These are phyloP conservation scores for bread wheat (Triticum aestivum) DNA, from an alignment of 176 grass and related monocot species.

Conservation along the genomic window IWGSC_CS_RefSeq_v2.1 NC_057794.1:52505101-52505600, in stretches of 20 bases:
- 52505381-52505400: conserved; percentile 55
- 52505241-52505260: conserved; percentile 46
- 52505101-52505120: background rate
- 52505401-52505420: conserved; percentile 63
- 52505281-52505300: conserved; percentile 35
- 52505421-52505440: conserved; percentile 49
- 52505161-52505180: background rate
- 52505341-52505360: conserved; percentile 43
- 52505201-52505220: too few species aligned
- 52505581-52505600: background rate
- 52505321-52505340: conserved; percentile 55
- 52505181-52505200: background rate
- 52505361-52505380: conserved; percentile 42
- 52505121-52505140: background rate
- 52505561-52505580: background rate
- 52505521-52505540: conserved; percentile 51
- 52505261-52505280: background rate
- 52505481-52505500: conserved; percentile 48
- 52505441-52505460: conserved; percentile 4
- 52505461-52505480: background rate
- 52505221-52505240: conserved; percentile 34
- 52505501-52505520: conserved; percentile 45
- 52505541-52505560: conserved; percentile 41
- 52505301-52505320: conserved; percentile 46
- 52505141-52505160: background rate